Base-by-base conservation (phyloP, 805 yeast species). In the Wickerhamiella occidentalis region DNA sequence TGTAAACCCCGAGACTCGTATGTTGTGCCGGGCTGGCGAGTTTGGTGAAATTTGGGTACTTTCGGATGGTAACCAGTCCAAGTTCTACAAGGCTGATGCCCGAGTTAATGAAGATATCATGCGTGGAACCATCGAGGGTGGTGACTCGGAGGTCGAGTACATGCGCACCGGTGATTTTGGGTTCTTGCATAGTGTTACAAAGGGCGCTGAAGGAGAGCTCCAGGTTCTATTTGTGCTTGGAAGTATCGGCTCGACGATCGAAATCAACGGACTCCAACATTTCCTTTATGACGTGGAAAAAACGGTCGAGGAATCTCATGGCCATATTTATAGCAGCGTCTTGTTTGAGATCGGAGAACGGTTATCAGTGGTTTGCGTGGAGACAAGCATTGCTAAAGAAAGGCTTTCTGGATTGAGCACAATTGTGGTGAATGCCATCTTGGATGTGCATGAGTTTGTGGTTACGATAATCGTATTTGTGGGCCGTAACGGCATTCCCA, bases 1-100 rank as follows among this genome's bases (percentile, higher is more conserved):
- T 52, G 96, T 92, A 2, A 92, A 92, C 56, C 98, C 98, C 1
- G 96, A 92, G 61, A 90, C 96, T 0, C 65, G 75, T 41, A 68
- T 71, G 48, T 68, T 87, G 11, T 90, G 98, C 61, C 77, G 75
- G 51, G 80, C 80, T 47, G 96, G 97, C 6, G 98, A 92, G 64
- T 79, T 78, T 63, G 99, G 99, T 29, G 99, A 92, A 66, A 86
- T 92, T 36, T 92, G 97, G 97, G 94, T 90, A 1, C 77, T 84
- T 54, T 83, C 95, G 0, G 95, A 86, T 55, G 94, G 90, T 0
- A 87, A 82, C 56, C 81, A 79, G 25, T 63, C 71, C 11, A 76
- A 77, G 6, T 80, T 78, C 61, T 75, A 77, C 36, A 70, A 75
- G 47, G 58, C 72, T 8, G 83, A 79, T 53, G 64, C 68, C 11